Percentiles rank a stretch among this genome's conserved stretches.
These are phyloP conservation scores for Cercospora zeina DNA, from an alignment of 2,329 filamentous ascomycete species.

Conservation along the genomic window DNA sequence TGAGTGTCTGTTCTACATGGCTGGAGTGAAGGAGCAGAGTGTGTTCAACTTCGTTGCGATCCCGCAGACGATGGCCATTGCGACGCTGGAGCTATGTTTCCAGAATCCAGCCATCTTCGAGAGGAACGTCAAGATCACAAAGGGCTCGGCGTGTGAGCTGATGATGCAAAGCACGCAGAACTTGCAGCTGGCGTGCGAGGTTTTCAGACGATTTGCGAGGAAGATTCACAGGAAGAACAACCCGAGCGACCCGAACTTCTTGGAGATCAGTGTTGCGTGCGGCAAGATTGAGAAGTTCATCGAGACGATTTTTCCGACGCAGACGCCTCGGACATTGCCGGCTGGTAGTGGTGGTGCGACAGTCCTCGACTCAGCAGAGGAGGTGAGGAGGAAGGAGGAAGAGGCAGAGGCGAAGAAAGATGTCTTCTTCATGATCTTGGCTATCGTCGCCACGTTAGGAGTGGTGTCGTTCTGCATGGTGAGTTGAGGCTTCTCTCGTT, in stretches of 20 bases:
- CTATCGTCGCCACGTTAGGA: conserved; percentile 67
- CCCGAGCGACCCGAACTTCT: conserved; percentile 85
- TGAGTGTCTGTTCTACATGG: conserved; percentile 97
- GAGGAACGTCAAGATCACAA: conserved; percentile 92
- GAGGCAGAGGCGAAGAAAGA: conserved; percentile 57
- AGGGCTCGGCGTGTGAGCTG: conserved; percentile 85
- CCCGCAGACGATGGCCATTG: conserved; percentile 95
- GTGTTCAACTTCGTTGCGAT: conserved; percentile 99
- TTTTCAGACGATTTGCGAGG: conserved; percentile 75
- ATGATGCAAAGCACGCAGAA: conserved; percentile 96
- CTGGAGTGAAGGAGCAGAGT: conserved; percentile 89
- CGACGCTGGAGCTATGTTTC: conserved; percentile 88
- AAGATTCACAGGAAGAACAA: conserved; percentile 93
- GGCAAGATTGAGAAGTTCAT: conserved; percentile 96
- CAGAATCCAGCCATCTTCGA: conserved; percentile 84
- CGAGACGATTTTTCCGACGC: conserved; percentile 84
- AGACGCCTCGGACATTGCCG: conserved; percentile 62
- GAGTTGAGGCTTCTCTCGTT: conserved; percentile 42
- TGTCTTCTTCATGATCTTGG: conserved; percentile 62
- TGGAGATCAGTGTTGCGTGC: conserved; percentile 87
- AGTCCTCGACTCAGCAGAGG: conserved; percentile 55
- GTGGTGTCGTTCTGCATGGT: conserved; percentile 80
- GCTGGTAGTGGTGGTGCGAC: conserved; percentile 41
- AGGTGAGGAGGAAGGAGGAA: conserved; percentile 55
- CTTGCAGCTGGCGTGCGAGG: conserved; percentile 73